phyloP scores from a whole-genome alignment of 169 alveolate species.

The Plasmodium chabaudi region DNA sequence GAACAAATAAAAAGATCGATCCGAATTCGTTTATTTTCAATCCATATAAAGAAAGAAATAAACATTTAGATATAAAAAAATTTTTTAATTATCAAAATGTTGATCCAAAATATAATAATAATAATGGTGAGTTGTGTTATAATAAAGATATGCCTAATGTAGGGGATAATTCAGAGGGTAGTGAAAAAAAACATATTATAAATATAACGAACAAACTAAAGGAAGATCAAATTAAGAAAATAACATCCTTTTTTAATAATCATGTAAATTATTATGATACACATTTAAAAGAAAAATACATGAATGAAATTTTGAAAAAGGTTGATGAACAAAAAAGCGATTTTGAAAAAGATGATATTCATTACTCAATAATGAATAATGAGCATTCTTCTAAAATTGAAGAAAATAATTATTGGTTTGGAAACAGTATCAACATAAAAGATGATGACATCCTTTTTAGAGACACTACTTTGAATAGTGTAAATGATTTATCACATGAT shows the following conservation, averaged over 20 bases:
- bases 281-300: slow-evolving; percentile 62
- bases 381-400: too few species aligned
- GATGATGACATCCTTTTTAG: too few species aligned
- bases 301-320: slow-evolving; percentile 21
- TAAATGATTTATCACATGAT: too few species aligned
- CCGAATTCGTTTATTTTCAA: slow-evolving; percentile 8
- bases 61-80: slow-evolving; percentile 5
- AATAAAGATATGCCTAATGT: too few species aligned
- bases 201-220: slow-evolving; percentile 16
- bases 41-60: slow-evolving; percentile 20
- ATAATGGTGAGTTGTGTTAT: neutral
- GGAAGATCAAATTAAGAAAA: slow-evolving; percentile 24
- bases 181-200: slow-evolving; percentile 3
- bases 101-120: neutral
- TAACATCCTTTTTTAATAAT: slow-evolving; percentile 14
- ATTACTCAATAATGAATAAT: too few species aligned
- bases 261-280: slow-evolving; percentile 64
- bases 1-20: slow-evolving; percentile 25
- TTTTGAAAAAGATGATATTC: neutral
- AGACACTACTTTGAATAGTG: too few species aligned
- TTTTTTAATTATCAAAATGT: neutral
- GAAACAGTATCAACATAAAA: too few species aligned
- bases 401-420: too few species aligned
- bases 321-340: neutral
- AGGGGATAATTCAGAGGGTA: neutral